phyloP scores from a whole-genome alignment of 2,329 filamentous ascomycete species.

The Bipolaris cookei region DNA sequence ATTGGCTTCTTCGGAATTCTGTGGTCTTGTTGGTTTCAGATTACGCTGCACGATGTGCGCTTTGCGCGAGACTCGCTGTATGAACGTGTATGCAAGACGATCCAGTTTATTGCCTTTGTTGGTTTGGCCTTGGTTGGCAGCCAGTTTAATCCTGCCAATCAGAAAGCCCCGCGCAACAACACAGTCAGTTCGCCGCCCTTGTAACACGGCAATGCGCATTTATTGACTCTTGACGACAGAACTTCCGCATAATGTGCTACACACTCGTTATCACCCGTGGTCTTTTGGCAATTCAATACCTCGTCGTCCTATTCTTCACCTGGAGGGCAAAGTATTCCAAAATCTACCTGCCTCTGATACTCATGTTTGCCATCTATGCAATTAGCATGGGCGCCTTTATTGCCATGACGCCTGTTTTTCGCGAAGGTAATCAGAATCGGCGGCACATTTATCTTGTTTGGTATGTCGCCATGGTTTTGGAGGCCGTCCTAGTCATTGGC shows the following conservation, averaged over 20 bases:
- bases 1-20: slow-evolving; percentile 50
- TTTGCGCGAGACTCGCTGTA: slow-evolving; percentile 49
- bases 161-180: slow-evolving; percentile 32
- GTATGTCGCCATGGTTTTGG: slow-evolving; percentile 57
- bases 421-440: slow-evolving; percentile 16
- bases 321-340: slow-evolving; percentile 39
- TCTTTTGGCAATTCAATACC: slow-evolving; percentile 43
- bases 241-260: slow-evolving; percentile 47
- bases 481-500: slow-evolving; percentile 59
- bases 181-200: slow-evolving; percentile 24
- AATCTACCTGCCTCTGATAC: slow-evolving; percentile 41
- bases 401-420: slow-evolving; percentile 45
- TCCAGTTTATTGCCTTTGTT: slow-evolving; percentile 49
- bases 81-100: slow-evolving; percentile 47
- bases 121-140: slow-evolving; percentile 47
- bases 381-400: slow-evolving; percentile 37
- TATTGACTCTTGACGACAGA: slow-evolving; percentile 28
- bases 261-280: slow-evolving; percentile 44
- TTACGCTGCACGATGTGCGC: slow-evolving; percentile 50
- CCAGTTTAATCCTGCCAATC: slow-evolving; percentile 41
- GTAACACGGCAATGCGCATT: background rate
- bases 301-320: slow-evolving; percentile 44
- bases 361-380: slow-evolving; percentile 42
- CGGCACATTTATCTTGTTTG: slow-evolving; percentile 43
- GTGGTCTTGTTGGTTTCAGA: slow-evolving; percentile 50